A percentile compares a stretch with the other conserved stretches of the same genome.
Conservation (phyloP, 805 yeast genomes). For the Ogataea siamensis region DNA sequence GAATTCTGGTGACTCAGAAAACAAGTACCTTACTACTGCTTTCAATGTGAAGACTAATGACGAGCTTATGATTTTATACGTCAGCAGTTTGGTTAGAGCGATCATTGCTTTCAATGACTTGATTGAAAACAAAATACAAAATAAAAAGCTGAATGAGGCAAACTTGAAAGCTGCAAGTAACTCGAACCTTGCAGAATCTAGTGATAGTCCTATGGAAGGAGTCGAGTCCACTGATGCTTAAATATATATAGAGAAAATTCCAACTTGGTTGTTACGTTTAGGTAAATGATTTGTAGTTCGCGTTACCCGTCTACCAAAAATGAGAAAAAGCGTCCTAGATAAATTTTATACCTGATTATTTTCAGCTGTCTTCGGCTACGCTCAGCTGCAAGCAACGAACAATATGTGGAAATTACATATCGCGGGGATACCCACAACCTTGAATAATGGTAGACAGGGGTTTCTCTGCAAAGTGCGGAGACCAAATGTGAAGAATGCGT, state of each 20-base stretch:
- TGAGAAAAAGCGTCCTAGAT: too few relatives aligned
- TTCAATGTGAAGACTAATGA: conserved; percentile 93
- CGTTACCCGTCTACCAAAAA: conserved; percentile 10
- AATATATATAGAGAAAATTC: not conserved
- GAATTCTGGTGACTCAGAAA: conserved; percentile 18
- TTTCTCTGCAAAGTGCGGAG: not conserved
- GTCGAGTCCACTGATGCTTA: conserved; percentile 11
- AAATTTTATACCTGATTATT: too few relatives aligned
- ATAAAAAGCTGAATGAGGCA: conserved; percentile 48
- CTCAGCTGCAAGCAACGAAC: not conserved
- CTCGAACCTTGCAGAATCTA: conserved; percentile 26
- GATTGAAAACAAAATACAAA: conserved; percentile 92
- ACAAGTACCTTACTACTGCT: conserved; percentile 56
- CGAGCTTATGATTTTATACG: conserved; percentile 90
- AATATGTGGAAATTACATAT: not conserved
- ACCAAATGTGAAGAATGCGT: not conserved
- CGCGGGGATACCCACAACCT: not conserved
- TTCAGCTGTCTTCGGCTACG: not conserved
- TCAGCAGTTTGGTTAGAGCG: conserved; percentile 85
- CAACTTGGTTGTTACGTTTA: too few relatives aligned
- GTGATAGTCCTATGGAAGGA: conserved; percentile 18
- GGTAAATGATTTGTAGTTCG: too few relatives aligned
- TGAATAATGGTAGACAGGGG: not conserved
- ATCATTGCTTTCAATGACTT: conserved; percentile 95
- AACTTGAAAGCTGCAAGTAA: conserved; percentile 18